Base-by-base conservation (phyloP, 2,329 filamentous ascomycete genomes). In the Penicillium fuscoglaucum region DNA sequence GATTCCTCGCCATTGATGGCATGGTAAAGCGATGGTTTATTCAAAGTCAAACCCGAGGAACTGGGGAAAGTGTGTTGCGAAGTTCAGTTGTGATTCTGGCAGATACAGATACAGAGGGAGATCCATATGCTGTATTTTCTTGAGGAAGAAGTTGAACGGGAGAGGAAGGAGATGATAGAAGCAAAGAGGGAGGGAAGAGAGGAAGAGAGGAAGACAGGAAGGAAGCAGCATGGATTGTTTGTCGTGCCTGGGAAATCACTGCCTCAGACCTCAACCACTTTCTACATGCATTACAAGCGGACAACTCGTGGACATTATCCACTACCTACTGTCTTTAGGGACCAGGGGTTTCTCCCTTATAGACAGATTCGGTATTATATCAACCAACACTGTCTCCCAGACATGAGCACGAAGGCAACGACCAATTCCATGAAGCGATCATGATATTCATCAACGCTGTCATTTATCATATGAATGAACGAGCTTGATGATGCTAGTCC, bases 401-500 rank as follows among this genome's bases (percentile, higher is more conserved):
- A 17, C 1, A 15, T n/a, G 21, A n/a, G 6, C 7, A 24, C 7
- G 8, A 35, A 17, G 13, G 10, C 29, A 21, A 33, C 9, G n/a
- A 24, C 29, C 8, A 17, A 35, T 35, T 15, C 5, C 21, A 35
- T n/a, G 10, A 13, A n/a, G 21, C 31, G 6, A n/a, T 26, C 9
- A 37, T 37, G 1, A 8, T 24, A 35, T 48, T 9, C 19, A 7
- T 48, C 6, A 48, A 35, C 15, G 3, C 15, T 26, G 9, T 48
- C 15, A 35, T 6, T 35, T 19, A 50, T 53, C 33, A 52, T 67
- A 63, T 15, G 59, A 59, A 7, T 71, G 70, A 7, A 80, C 72
- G 6, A 90, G 75, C 60, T 80, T 84, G 0, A 85, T 90, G 52
- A 91, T 81, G 1, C 80, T 82, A 0, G 87, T 91, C 0, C 89